Percentiles rank a stretch among this genome's conserved stretches.
These are phyloP conservation scores for Parmales sp. DNA, from an alignment of 108 stramenopile species.

Conservation along the genomic window DNA sequence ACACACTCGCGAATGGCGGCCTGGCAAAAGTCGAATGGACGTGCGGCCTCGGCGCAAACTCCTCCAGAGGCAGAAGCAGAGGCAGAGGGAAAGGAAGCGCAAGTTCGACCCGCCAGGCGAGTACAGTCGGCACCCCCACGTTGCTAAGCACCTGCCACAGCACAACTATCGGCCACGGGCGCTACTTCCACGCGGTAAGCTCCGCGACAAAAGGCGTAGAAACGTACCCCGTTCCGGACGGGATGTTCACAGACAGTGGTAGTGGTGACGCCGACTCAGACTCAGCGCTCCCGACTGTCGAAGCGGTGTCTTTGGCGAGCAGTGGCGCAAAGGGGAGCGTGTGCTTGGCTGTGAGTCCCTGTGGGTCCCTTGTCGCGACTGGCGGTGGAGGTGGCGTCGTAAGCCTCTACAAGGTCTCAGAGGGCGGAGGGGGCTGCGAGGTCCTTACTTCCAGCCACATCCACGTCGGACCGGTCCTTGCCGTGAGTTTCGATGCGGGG, in stretches of 20 bases:
- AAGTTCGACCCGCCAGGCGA: neutral
- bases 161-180: neutral
- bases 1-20: no score
- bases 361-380: neutral
- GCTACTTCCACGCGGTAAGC: slow-evolving; percentile 9
- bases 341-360: neutral
- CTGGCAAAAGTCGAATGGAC: neutral
- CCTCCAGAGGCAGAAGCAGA: no score
- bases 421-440: neutral
- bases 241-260: neutral
- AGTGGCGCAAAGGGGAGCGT: slow-evolving; percentile 4
- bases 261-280: no score
- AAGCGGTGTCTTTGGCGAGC: neutral
- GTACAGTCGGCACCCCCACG: neutral
- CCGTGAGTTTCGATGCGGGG: neutral
- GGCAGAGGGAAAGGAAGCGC: no score
- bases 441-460: neutral
- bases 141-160: neutral
- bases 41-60: neutral
- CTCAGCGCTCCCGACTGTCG: neutral
- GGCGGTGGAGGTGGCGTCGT: neutral
- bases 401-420: neutral
- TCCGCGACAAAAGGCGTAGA: neutral
- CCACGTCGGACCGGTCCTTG: slow-evolving; percentile 7
- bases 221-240: slow-evolving; percentile 2